A percentile compares a stretch with the other conserved stretches of the same genome.
phyloP scores from a whole-genome alignment of 352 stramenopile genomes.

The Phytophthora rubi region DNA sequence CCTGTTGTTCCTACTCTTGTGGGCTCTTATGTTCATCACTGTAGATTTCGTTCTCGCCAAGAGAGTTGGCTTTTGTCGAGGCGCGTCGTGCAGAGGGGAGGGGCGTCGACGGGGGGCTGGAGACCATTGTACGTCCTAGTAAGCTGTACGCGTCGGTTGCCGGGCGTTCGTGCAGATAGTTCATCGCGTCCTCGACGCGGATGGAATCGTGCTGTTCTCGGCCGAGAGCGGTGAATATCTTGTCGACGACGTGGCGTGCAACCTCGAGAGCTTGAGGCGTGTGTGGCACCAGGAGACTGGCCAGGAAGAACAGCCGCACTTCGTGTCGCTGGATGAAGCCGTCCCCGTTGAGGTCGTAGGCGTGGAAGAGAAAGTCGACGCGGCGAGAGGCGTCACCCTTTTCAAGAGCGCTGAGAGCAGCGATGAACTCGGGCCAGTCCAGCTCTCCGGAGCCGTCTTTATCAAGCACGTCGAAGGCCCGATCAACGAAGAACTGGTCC shows the following conservation, averaged over 20 bases:
- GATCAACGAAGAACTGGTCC: constrained; percentile 79
- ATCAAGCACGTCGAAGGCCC: constrained; percentile 73
- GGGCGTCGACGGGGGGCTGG: constrained; percentile 25
- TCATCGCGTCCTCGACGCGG: constrained; percentile 51
- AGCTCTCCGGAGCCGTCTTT: constrained; percentile 64
- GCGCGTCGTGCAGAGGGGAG: constrained; percentile 5
- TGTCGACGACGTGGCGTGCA: constrained; percentile 62
- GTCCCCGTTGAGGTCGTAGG: constrained; percentile 77
- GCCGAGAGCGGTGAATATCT: constrained; percentile 65
- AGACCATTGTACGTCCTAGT: constrained; percentile 75
- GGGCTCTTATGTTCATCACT: constrained; percentile 7
- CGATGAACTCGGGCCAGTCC: constrained; percentile 80
- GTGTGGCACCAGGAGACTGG: constrained; percentile 52
- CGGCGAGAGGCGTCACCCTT: constrained; percentile 60
- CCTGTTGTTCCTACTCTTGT: constrained; percentile 3
- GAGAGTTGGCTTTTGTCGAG: neutral
- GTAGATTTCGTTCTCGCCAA: neutral
- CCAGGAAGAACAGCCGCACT: constrained; percentile 65
- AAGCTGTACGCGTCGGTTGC: constrained; percentile 62
- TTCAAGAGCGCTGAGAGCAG: constrained; percentile 68
- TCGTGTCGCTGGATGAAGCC: constrained; percentile 66
- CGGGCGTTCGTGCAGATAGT: constrained; percentile 58
- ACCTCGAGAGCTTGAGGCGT: constrained; percentile 59
- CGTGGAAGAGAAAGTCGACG: constrained; percentile 73
- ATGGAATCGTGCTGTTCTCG: constrained; percentile 45